Percentiles rank a stretch among this genome's conserved stretches.
Evolutionary conservation across 305 asterid species (phyloP).

Genomic region (Fraxinus sp.): DNA sequence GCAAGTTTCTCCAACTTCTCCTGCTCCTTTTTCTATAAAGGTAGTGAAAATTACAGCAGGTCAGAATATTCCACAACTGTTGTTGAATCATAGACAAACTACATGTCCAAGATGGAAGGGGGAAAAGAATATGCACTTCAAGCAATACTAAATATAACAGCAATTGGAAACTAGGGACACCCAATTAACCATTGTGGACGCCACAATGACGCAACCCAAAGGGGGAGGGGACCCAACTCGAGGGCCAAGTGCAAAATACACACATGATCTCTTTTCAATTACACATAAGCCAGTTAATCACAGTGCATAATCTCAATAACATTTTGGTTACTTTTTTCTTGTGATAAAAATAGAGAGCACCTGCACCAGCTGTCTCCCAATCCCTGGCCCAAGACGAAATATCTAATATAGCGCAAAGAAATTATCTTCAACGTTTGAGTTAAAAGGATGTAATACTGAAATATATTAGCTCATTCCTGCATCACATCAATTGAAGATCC

Average conservation of each 20-base stretch:
- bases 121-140: background rate
- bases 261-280: background rate
- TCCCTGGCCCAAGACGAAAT: background rate
- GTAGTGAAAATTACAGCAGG: slow-evolving; percentile 11
- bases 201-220: background rate
- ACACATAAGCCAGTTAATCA: background rate
- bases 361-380: background rate
- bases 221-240: background rate
- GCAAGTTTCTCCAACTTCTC: slow-evolving; percentile 88
- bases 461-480: background rate
- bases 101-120: slow-evolving; percentile 11
- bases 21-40: slow-evolving; percentile 69
- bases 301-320: background rate
- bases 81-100: background rate
- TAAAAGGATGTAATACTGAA: background rate
- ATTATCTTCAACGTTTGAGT: background rate
- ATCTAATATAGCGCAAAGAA: background rate
- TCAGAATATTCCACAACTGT: slow-evolving; percentile 16
- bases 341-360: background rate
- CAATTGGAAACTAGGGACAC: background rate
- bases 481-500: background rate
- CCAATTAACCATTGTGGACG: background rate
- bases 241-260: background rate
- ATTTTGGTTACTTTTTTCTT: background rate
- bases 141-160: background rate